These are phyloP conservation scores for Pezicula carpinea DNA, from an alignment of 2,329 filamentous ascomycete species.

Conservation along the genomic window DNA sequence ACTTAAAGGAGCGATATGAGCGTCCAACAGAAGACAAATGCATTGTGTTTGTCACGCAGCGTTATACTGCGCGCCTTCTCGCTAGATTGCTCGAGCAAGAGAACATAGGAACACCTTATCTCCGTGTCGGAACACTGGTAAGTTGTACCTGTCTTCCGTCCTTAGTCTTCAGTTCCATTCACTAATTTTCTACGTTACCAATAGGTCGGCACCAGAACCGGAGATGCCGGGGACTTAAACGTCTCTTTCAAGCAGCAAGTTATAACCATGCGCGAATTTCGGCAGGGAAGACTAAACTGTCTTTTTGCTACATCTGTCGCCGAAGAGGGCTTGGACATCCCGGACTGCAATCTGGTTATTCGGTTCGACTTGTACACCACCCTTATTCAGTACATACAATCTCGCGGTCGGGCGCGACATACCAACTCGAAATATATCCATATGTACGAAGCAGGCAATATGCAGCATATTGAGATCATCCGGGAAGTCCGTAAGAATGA, in stretches of 20 bases:
- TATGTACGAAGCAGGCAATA: constrained; percentile 73
- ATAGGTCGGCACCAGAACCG: constrained; percentile 43
- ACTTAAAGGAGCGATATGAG: constrained; percentile 60
- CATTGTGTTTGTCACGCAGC: constrained; percentile 81
- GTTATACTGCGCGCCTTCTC: constrained; percentile 72
- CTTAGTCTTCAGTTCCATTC: neutral
- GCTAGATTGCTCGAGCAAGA: constrained; percentile 58
- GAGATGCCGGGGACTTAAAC: constrained; percentile 50
- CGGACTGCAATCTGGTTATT: constrained; percentile 62
- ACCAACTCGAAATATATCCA: constrained; percentile 74
- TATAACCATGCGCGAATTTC: constrained; percentile 62
- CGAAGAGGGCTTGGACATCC: constrained; percentile 65
- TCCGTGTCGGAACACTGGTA: constrained; percentile 61
- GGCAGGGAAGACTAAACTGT: constrained; percentile 54
- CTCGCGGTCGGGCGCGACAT: constrained; percentile 79
- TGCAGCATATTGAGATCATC: constrained; percentile 50
- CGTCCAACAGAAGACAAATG: constrained; percentile 57
- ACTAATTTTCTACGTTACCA: neutral
- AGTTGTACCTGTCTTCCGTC: constrained; percentile 14
- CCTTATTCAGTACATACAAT: constrained; percentile 93
- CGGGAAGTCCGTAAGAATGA: constrained; percentile 58
- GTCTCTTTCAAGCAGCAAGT: constrained; percentile 69
- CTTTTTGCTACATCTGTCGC: constrained; percentile 63
- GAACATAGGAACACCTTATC: constrained; percentile 49
- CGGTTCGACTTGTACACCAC: constrained; percentile 85